Evolutionary conservation across 1,139 yeast genomes (phyloP).

Genomic region (Nakaseomyces kungkrabaensis): DNA sequence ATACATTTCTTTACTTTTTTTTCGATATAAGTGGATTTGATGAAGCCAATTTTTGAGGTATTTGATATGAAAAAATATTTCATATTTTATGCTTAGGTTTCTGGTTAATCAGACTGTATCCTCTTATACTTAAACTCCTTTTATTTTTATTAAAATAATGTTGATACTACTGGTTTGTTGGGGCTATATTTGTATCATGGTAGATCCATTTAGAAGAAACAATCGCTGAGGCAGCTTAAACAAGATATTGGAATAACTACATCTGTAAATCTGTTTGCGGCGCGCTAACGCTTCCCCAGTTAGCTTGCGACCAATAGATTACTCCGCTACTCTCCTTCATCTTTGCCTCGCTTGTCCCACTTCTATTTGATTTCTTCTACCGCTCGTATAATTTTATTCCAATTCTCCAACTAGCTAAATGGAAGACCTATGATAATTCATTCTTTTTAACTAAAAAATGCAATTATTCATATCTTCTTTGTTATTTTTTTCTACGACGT

Average conservation of each 20-base stretch:
- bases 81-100: background rate
- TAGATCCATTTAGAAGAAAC: conserved; percentile 1
- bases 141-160: conserved; percentile 1
- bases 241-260: background rate
- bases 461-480: background rate
- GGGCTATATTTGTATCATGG: conserved; percentile 2
- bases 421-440: background rate
- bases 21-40: background rate
- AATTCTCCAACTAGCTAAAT: background rate
- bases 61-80: no score
- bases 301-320: conserved; percentile 1
- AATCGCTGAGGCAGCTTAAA: background rate
- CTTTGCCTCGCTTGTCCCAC: conserved; percentile 2
- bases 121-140: background rate
- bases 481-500: background rate
- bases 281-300: conserved; percentile 1
- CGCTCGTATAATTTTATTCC: conserved; percentile 1
- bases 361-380: background rate
- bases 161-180: background rate
- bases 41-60: background rate
- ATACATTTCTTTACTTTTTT: background rate
- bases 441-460: background rate
- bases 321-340: background rate
- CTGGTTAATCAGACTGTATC: background rate
- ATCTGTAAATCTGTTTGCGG: background rate